A percentile compares a stretch with the other conserved stretches of the same genome.
Evolutionary conservation across 225 moss, liverwort and hornwort genomes (phyloP).

Genomic region (Pseudisothecium myosuroides): DNA sequence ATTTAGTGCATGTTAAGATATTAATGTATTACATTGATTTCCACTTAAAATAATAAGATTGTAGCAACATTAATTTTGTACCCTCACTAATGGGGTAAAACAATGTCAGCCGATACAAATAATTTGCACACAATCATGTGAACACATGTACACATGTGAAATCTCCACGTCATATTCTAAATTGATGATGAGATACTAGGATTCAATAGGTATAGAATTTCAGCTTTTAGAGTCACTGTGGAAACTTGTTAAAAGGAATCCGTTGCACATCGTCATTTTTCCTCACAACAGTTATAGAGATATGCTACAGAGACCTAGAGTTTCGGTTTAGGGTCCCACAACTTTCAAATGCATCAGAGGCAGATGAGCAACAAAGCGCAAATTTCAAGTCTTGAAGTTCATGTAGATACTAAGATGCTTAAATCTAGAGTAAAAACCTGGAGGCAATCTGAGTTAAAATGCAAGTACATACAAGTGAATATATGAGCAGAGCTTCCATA

Average conservation of each 20-base stretch:
- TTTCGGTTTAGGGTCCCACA: no score
- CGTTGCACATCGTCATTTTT: no score
- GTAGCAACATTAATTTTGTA: not conserved
- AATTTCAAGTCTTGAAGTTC: no score
- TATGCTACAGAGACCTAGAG: no score
- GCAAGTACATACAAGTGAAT: not conserved
- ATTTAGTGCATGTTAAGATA: no score
- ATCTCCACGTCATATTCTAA: not conserved
- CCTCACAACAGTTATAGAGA: no score
- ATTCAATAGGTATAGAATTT: no score
- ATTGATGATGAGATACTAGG: not conserved
- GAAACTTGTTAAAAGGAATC: no score
- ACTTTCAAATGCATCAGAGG: no score
- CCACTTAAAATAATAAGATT: not conserved
- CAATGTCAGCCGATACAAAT: not conserved
- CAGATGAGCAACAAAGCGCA: no score
- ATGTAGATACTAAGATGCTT: not conserved
- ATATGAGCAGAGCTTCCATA: constrained; percentile 24
- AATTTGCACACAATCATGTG: not conserved
- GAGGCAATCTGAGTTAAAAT: not conserved
- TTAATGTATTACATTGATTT: no score
- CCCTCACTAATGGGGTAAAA: not conserved
- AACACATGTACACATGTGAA: not conserved
- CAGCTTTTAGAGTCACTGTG: no score
- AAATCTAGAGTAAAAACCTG: not conserved